Conservation (phyloP, 1,139 yeast species). For the Taphrina flavorubra region DNA sequence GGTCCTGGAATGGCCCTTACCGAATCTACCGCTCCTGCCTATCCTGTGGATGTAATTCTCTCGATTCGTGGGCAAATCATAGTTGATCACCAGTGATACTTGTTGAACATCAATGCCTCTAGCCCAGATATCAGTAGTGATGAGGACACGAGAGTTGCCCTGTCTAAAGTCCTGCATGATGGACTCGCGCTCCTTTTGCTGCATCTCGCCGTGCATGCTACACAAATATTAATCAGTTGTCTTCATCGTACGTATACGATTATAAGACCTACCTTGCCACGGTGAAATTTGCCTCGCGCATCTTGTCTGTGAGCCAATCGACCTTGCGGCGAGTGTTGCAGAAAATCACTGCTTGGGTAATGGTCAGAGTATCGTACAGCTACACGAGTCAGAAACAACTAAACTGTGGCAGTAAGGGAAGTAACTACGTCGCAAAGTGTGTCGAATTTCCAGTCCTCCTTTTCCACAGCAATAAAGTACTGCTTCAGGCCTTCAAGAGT, state of each 20-base stretch:
- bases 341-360: slow-evolving; percentile 98
- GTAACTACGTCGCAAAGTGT: slow-evolving; percentile 74
- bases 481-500: slow-evolving; percentile 98
- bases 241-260: background rate
- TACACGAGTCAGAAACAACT: slow-evolving; percentile 1
- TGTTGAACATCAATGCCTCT: slow-evolving; percentile 99
- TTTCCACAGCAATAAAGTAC: slow-evolving; percentile 91
- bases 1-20: background rate
- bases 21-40: slow-evolving; percentile 99
- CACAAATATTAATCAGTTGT: background rate
- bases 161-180: slow-evolving; percentile 99
- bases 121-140: slow-evolving; percentile 96
- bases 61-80: slow-evolving; percentile 95
- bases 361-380: slow-evolving; percentile 94
- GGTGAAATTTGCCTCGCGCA: slow-evolving; percentile 86
- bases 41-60: slow-evolving; percentile 99
- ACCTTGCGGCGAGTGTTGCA: slow-evolving; percentile 99
- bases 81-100: slow-evolving; percentile 96
- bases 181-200: slow-evolving; percentile 95
- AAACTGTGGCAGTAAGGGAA: background rate
- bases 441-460: slow-evolving; percentile 92
- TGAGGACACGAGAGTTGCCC: slow-evolving; percentile 96
- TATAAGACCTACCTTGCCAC: slow-evolving; percentile 61
- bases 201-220: slow-evolving; percentile 94
- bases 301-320: slow-evolving; percentile 86